Percentiles rank a stretch among this genome's conserved stretches.
Conservation (phyloP, 2,329 filamentous ascomycete species). For the Talaromyces pinophilus region DNA sequence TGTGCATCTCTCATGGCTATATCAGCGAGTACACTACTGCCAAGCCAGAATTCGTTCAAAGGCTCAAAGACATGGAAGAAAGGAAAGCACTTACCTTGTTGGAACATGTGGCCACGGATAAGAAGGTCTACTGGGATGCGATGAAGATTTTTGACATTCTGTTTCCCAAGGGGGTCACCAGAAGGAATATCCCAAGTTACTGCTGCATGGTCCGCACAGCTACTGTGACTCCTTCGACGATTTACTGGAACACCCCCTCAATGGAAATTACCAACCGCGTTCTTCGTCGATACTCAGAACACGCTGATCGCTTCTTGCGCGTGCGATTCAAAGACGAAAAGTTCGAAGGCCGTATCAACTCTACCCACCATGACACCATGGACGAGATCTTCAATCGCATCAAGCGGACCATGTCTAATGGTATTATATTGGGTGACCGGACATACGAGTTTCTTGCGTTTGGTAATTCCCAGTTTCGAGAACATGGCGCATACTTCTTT, state of each 20-base stretch:
- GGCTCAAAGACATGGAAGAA: conserved; percentile 56
- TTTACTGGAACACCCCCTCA: conserved; percentile 74
- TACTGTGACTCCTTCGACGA: conserved; percentile 78
- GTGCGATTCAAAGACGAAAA: conserved; percentile 88
- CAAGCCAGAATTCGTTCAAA: conserved; percentile 62
- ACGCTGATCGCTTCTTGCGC: conserved; percentile 79
- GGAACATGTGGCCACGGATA: conserved; percentile 70
- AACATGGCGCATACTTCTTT: conserved; percentile 93
- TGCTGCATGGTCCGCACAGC: conserved; percentile 76
- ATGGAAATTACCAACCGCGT: conserved; percentile 89
- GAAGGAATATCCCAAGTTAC: conserved; percentile 64
- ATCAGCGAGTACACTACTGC: conserved; percentile 76
- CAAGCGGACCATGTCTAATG: conserved; percentile 69
- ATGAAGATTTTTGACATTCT: conserved; percentile 67
- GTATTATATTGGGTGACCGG: conserved; percentile 78
- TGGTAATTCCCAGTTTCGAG: conserved; percentile 91
- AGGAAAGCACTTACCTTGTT: conserved; percentile 65
- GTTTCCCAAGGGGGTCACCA: conserved; percentile 49
- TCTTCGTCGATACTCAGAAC: conserved; percentile 67
- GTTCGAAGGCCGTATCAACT: conserved; percentile 60
- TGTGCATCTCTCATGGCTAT: conserved; percentile 78
- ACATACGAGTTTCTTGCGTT: conserved; percentile 89
- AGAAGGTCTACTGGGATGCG: conserved; percentile 65
- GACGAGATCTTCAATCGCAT: conserved; percentile 75
- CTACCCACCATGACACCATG: conserved; percentile 58